Evolutionary conservation across 2,329 filamentous ascomycete species (phyloP).

Genomic region (Epichloe sibirici): DNA sequence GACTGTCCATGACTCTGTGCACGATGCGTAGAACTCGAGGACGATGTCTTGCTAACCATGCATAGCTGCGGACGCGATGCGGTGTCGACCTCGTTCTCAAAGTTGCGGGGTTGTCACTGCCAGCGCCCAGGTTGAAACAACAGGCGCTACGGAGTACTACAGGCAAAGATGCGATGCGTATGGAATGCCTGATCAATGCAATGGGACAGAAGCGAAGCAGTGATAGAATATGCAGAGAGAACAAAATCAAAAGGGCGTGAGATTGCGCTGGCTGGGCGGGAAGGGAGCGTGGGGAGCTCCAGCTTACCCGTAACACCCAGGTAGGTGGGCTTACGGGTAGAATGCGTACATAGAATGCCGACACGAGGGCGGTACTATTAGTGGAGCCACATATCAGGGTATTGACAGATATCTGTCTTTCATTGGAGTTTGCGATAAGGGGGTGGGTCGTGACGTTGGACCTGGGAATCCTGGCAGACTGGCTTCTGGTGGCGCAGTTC

Average conservation of each 20-base stretch:
- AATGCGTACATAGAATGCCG: background rate
- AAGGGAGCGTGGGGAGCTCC: background rate
- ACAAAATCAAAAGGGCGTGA: background rate
- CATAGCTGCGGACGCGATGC: background rate
- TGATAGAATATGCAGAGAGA: background rate
- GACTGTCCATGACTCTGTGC: conserved; percentile 17
- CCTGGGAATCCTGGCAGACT: background rate
- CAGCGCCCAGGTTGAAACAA: background rate
- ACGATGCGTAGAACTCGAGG: background rate
- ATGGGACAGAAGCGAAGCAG: background rate
- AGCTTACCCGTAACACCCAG: too few relatives aligned
- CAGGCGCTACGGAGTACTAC: too few relatives aligned
- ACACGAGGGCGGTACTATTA: background rate
- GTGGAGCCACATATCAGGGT: background rate
- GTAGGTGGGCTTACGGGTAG: too few relatives aligned
- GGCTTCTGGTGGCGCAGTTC: background rate
- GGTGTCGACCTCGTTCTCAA: background rate
- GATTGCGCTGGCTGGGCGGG: background rate
- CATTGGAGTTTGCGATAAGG: background rate
- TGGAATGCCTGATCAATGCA: background rate
- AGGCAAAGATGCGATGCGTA: background rate
- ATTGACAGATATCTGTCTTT: background rate
- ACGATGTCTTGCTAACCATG: conserved; percentile 2
- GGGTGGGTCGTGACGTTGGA: background rate
- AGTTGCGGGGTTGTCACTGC: background rate